Conservation (phyloP, 495 filamentous ascomycete genomes). For the Xylaria venustula region DNA sequence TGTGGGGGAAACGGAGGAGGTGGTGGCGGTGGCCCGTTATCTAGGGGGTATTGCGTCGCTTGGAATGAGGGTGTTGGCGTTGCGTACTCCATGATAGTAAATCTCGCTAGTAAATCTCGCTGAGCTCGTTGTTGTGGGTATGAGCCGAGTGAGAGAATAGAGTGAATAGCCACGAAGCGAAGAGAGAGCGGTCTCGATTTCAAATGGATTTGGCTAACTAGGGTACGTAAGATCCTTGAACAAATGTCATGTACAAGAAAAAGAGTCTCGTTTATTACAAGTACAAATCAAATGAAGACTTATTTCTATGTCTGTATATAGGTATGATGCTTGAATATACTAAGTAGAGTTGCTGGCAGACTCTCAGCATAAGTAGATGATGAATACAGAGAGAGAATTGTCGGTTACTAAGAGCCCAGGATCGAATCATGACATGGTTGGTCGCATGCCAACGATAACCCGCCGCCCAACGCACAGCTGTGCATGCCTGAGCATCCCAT, state of each 20-base stretch:
- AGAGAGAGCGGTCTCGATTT: no score
- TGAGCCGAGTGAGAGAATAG: not conserved
- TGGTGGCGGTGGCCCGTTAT: not conserved
- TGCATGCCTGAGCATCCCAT: not conserved
- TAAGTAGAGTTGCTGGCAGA: no score
- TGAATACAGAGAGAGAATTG: no score
- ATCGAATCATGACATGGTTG: not conserved
- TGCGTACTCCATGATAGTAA: not conserved
- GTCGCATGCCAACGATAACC: not conserved
- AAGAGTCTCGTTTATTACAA: no score
- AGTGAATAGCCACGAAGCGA: not conserved
- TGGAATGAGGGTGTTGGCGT: conserved; percentile 7
- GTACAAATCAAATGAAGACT: no score
- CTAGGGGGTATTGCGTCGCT: not conserved
- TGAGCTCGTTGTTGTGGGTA: not conserved
- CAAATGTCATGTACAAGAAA: no score
- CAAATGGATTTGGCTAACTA: no score
- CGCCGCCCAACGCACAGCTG: not conserved
- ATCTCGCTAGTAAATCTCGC: not conserved
- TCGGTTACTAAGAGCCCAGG: not conserved
- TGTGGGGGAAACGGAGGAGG: no score
- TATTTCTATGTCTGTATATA: no score
- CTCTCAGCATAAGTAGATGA: no score
- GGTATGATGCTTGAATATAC: no score
- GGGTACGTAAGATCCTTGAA: no score